Percentiles rank a stretch among this genome's conserved stretches.
phyloP scores from a whole-genome alignment of 495 filamentous ascomycete species.

The Trichoderma orchidacearum region DNA sequence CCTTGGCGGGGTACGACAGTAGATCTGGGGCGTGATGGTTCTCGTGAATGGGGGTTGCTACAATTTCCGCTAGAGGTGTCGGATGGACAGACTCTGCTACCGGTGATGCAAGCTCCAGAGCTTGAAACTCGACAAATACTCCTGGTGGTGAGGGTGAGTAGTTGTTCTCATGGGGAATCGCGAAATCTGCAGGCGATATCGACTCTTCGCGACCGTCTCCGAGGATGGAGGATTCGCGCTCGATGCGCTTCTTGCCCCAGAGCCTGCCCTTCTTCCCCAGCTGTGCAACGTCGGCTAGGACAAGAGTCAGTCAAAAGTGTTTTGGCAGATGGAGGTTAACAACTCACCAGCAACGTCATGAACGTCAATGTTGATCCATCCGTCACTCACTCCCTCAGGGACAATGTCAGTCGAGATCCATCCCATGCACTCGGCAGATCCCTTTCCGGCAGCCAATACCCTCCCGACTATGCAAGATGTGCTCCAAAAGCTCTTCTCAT shows the following conservation, averaged over 20 bases:
- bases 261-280: constrained; percentile 31
- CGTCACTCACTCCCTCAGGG: constrained; percentile 37
- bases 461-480: constrained; percentile 63
- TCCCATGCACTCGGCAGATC: constrained; percentile 61
- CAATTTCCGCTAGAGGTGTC: constrained; percentile 20
- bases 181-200: constrained; percentile 43
- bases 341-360: constrained; percentile 34
- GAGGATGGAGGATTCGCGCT: constrained; percentile 36
- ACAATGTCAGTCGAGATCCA: constrained; percentile 53
- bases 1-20: constrained; percentile 33
- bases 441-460: constrained; percentile 52
- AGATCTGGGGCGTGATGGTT: constrained; percentile 19
- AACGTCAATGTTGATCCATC: constrained; percentile 51
- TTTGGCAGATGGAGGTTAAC: not conserved
- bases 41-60: constrained; percentile 16
- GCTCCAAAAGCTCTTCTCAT: constrained; percentile 67
- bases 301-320: not conserved
- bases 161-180: constrained; percentile 36
- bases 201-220: constrained; percentile 32
- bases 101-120: constrained; percentile 22
- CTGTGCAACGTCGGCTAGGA: constrained; percentile 23
- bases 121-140: constrained; percentile 27
- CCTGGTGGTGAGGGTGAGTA: constrained; percentile 26
- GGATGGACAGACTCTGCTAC: constrained; percentile 18
- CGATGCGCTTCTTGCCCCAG: constrained; percentile 32